Base-by-base conservation (phyloP, 768 basidiomycete species). In the Tulasnella sp. region DNA sequence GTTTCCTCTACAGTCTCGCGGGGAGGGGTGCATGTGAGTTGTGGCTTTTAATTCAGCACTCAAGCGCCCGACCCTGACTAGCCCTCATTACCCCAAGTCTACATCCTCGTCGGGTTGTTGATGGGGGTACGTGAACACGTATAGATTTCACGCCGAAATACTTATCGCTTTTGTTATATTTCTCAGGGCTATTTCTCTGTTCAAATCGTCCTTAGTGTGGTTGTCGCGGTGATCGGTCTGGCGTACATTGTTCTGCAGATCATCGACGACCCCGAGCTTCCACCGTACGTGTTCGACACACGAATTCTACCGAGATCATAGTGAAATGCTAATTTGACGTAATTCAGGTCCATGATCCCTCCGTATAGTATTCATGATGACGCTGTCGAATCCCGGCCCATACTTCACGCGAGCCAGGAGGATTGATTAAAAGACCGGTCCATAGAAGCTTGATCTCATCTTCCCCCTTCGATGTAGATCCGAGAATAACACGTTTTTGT, bases 11-110 rank as follows among this genome's bases (percentile, higher is more conserved):
- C 71, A 81, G 80, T 9, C 83, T 82, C 76, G 76, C 81, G 19
- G 83, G 83, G 8, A 80, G 83, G 67, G 83, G 83, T 71, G 81
- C 81, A 72, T 82, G 83, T 83, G 77, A 82, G 82, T 82, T 12
- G 54, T 40, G 9, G 40, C 12, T n/a, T n/a, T n/a, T 19, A 2
- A 52, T 37, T 3, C 12, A 74, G 39, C 36, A n/a, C 15, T 6
- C 29, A 34, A 7, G 31, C 11, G 29, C 37, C 25, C 31, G 38
- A 74, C 1, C 37, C 11, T 39, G 17, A 29, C 37, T 73, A 31
- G 14, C 14, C 12, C 12, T 22, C 22, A 49, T n/a, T 71, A n/a
- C n/a, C 15, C 8, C 14, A 25, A 74, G 68, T 75, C 37, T 67
- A 54, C 58, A 64, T 79, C 68, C 71, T 77, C 40, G 37, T 73